phyloP scores from a whole-genome alignment of 2,329 filamentous ascomycete genomes.

The Coniochaeta sp. region DNA sequence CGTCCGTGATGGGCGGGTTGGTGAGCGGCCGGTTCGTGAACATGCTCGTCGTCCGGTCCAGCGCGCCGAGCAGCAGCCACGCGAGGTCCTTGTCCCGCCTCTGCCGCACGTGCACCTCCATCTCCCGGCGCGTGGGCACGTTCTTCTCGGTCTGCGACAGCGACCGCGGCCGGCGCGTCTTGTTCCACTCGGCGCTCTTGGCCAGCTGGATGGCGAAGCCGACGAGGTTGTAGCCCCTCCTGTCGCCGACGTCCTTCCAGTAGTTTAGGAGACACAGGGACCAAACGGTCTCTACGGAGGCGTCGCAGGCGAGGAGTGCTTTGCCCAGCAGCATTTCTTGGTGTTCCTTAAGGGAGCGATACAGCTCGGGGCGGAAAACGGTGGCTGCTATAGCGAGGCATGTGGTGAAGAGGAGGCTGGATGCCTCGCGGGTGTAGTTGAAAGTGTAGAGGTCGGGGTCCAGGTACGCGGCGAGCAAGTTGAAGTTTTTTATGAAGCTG shows the following conservation, averaged over 20 bases:
- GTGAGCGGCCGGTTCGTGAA: not conserved
- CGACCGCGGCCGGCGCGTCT: not conserved
- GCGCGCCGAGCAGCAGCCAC: not conserved
- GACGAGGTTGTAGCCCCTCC: not conserved
- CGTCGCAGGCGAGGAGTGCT: not conserved
- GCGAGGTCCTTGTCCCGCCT: not conserved
- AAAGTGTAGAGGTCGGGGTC: not conserved
- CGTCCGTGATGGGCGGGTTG: not conserved
- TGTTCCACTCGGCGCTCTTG: not conserved
- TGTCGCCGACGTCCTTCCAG: constrained; percentile 2
- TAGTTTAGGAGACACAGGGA: not conserved
- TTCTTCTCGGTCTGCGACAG: not conserved
- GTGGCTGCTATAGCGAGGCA: not conserved
- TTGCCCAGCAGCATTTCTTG: not conserved
- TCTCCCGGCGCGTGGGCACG: not conserved
- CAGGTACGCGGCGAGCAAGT: not conserved
- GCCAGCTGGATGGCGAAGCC: constrained; percentile 1
- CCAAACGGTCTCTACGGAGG: not conserved
- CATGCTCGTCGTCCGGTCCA: not conserved
- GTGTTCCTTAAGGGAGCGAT: not conserved
- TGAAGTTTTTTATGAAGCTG: constrained; percentile 1
- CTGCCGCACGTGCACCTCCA: not conserved
- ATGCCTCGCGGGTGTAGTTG: not conserved
- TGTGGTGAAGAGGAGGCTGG: not conserved
- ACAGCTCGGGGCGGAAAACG: not conserved